Evolutionary conservation across 768 basidiomycete genomes (phyloP).

Genomic region (Leucosporidium creatinivorum): DNA sequence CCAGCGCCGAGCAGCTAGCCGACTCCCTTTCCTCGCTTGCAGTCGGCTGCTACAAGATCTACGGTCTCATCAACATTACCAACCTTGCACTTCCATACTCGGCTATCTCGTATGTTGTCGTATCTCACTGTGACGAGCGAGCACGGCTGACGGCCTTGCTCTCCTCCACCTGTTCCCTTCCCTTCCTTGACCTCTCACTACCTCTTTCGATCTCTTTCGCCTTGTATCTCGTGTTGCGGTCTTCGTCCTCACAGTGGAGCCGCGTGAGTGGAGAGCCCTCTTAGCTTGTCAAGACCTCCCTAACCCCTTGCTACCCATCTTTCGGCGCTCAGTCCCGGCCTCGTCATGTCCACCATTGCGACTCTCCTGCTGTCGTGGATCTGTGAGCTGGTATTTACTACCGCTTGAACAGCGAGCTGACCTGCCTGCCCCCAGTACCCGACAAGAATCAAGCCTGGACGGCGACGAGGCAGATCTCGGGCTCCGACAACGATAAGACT

Average conservation of each 20-base stretch:
- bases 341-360: constrained; percentile 13
- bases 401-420: constrained; percentile 45
- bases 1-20: neutral
- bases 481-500: constrained; percentile 37
- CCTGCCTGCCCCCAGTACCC: constrained; percentile 43
- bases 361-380: constrained; percentile 14
- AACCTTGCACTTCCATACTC: constrained; percentile 23
- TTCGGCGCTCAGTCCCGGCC: constrained; percentile 7
- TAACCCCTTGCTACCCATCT: too few relatives aligned
- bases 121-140: constrained; percentile 49
- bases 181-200: too few relatives aligned
- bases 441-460: constrained; percentile 69
- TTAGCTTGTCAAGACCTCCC: too few relatives aligned
- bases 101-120: constrained; percentile 55
- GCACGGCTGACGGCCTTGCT: constrained; percentile 60
- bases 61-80: constrained; percentile 20
- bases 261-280: neutral
- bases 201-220: too few relatives aligned
- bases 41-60: constrained; percentile 18
- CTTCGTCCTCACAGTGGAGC: neutral
- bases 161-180: constrained; percentile 51
- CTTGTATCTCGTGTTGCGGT: too few relatives aligned
- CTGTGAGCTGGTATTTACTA: constrained; percentile 36
- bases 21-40: neutral
- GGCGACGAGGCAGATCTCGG: constrained; percentile 66